Base-by-base conservation (phyloP, 345 rosid species). In the Carallia pectinifolia region DNA sequence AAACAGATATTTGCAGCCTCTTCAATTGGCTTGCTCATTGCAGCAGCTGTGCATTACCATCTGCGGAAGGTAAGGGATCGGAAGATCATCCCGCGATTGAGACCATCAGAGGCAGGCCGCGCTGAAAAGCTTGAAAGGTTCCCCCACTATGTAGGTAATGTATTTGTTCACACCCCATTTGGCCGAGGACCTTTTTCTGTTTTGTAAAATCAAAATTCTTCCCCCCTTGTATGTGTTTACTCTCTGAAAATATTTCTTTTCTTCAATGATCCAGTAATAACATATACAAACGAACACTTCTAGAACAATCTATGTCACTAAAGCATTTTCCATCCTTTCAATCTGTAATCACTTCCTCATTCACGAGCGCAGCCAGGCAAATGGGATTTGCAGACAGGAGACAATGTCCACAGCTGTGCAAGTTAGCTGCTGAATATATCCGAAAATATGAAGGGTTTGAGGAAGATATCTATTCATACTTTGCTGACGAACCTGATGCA, bases 131-230 rank as follows among this genome's bases (percentile, higher is more conserved):
- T 91, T 15, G 98, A 93, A 75, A 86, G 78, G 77, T 93, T 93
- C 85, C 79, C 94, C 29, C 82, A 88, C 70, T 93, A 86, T 71
- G 89, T 93, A 71, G 98, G 96, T 91, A 83, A 61, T 55, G 15
- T 17, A 8, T 12, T 19, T 52, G 6, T 23, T 1, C 48, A 33
- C 16, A 30, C 34, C 17, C 15, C 8, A 34, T 44, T 44, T 44
- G 16, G 50, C 17, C 17, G 50, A 17, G 1, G 18, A 27, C 52
- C 65, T 54, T 2, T 55, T 6, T 31, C 9, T 15, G 13, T 65
- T 34, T 60, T 27, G 47, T 19, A 30, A 60, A 15, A 29, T 60
- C 5, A 36, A 30, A 9, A 4, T 60, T 4, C 12, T 30, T 31
- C 3, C n/a, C 13, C 7, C 30, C 23, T 16, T 2, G 2, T 19